Base-by-base conservation (phyloP, 2,329 filamentous ascomycete genomes). In the Aspergillus versicolor region DNA sequence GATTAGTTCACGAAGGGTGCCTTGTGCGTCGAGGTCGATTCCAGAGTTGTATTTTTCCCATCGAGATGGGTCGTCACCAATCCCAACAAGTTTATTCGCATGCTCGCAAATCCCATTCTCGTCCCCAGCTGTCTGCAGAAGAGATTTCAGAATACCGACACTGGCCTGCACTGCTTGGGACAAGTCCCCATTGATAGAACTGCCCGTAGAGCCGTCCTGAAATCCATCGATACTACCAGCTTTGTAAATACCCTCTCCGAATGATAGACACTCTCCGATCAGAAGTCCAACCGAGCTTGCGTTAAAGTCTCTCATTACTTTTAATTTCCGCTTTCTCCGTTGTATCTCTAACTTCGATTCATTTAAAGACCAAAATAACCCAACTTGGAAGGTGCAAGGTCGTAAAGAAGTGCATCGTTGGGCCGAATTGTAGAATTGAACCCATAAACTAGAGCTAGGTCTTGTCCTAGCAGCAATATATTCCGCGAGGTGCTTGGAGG, bases 221-320 rank as follows among this genome's bases (percentile, higher is more conserved):
- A 47, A 32, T 30, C 68, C 76, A 27, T 80, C 79, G 53, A 79
- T 72, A 54, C 80, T 75, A 17, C 77, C 77, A 52, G 80, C 79
- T 41, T 79, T 79, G 50, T 84, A 82, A 41, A 87, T 84, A 15
- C 81, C 81, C 19, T 82, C 78, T 43, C 83, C 83, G 64, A 90
- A 86, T 49, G 85, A 86, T 47, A 97, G 78, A 3, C 90, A 92
- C 70, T 96, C 91, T 54, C 93, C 91, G 64, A 97, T 87, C 24
- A 99, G 78, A 4, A 97, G 85, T 15, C 94, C 94, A 4, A 97
- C 80, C 1, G 91, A 90, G 67, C 90, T 92, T 2, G 93, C 91
- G 54, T 91, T 92, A 73, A 93, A 86, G 68, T 92, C 84, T 46
- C 89, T 84, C 62, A 96, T 79, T 65, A 85, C 85, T 67, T 84